These are phyloP conservation scores for Colletotrichum magnum DNA, from an alignment of 2,329 filamentous ascomycete species.

Conservation along the genomic window DNA sequence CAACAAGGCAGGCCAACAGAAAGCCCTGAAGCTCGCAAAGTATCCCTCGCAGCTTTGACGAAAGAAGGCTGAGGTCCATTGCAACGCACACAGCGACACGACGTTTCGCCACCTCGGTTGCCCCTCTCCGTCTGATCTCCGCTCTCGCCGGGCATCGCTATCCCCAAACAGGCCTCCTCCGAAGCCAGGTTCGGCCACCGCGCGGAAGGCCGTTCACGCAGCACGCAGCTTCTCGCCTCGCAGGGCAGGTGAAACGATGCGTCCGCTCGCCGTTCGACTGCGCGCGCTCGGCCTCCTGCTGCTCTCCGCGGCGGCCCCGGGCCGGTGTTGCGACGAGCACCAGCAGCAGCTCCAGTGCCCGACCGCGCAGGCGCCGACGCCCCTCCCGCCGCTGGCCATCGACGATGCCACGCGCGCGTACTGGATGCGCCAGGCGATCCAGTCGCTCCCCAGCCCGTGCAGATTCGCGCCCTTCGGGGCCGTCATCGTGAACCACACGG, in stretches of 20 bases:
- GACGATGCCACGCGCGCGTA: constrained; percentile 56
- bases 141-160: neutral
- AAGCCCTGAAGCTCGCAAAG: neutral
- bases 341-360: too few species aligned
- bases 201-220: neutral
- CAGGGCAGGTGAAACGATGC: constrained; percentile 28
- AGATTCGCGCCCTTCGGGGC: constrained; percentile 68
- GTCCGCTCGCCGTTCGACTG: constrained; percentile 4
- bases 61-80: constrained; percentile 1
- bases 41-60: constrained; percentile 4
- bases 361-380: neutral
- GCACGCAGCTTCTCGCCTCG: constrained; percentile 14
- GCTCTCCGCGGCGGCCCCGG: constrained; percentile 5
- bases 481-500: constrained; percentile 70
- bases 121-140: neutral
- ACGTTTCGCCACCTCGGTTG: constrained; percentile 12
- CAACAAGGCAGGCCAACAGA: neutral
- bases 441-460: constrained; percentile 63
- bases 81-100: constrained; percentile 9
- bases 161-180: constrained; percentile 17
- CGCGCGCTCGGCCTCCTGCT: constrained; percentile 22
- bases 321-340: constrained; percentile 1
- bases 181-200: constrained; percentile 8
- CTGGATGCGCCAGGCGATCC: constrained; percentile 68
- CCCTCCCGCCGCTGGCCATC: constrained; percentile 43